These are phyloP conservation scores for Noccaea caerulescens DNA, from an alignment of 345 rosid species.

Conservation along the genomic window DNA sequence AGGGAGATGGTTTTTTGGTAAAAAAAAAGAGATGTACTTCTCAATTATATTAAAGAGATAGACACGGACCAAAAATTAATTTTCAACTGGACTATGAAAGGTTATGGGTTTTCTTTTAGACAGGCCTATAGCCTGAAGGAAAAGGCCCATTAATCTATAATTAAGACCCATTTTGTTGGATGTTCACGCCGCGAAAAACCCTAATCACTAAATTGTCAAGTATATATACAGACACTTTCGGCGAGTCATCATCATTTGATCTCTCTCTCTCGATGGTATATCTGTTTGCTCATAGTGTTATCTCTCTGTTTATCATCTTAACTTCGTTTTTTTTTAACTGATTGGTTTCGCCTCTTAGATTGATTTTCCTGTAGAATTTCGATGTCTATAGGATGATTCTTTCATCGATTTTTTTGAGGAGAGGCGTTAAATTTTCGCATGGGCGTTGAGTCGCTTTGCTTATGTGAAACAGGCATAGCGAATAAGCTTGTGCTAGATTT, in stretches of 20 bases:
- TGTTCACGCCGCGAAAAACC: neutral
- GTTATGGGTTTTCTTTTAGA: neutral
- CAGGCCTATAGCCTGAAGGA: neutral
- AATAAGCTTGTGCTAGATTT: conserved; percentile 42
- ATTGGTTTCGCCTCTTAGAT: conserved; percentile 27
- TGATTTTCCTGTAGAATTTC: conserved; percentile 25
- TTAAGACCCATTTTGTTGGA: neutral
- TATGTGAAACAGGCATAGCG: conserved; percentile 38
- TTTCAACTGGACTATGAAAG: conserved; percentile 1
- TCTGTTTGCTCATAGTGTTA: neutral
- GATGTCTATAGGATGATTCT: conserved; percentile 6
- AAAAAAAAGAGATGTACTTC: too few relatives aligned
- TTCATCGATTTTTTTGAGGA: neutral
- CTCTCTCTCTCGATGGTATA: neutral
- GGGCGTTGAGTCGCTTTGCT: conserved; percentile 47
- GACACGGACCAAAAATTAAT: neutral
- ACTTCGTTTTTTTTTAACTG: too few relatives aligned
- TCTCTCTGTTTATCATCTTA: neutral
- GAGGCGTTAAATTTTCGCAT: conserved; percentile 34
- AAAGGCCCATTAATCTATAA: conserved; percentile 19
- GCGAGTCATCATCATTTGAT: neutral
- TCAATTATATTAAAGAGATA: too few relatives aligned
- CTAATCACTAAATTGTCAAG: conserved; percentile 1
- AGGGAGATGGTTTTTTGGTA: too few relatives aligned
- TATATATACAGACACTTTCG: conserved; percentile 15